These are phyloP conservation scores for Talaromyces proteolyticus DNA, from an alignment of 495 filamentous ascomycete genomes.

Conservation along the genomic window DNA sequence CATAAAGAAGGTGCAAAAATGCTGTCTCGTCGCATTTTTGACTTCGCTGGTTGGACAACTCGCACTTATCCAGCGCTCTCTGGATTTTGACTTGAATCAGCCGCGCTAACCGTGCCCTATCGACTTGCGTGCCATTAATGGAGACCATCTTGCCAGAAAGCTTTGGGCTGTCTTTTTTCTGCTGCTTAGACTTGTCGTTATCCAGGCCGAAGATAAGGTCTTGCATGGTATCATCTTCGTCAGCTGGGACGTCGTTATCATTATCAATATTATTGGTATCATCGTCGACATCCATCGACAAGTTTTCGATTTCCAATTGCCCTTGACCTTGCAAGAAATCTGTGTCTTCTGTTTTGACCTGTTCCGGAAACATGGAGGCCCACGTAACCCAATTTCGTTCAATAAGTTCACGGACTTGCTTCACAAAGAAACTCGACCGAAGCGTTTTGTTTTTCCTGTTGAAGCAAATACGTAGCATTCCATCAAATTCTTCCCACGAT, in stretches of 20 bases:
- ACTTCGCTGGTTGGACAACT: conserved; percentile 3
- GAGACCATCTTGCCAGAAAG: conserved; percentile 2
- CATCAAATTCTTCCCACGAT: conserved; percentile 10
- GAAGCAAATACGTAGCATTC: conserved; percentile 10
- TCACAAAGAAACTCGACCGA: conserved; percentile 7
- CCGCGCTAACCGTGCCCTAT: neutral
- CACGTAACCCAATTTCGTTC: conserved; percentile 10
- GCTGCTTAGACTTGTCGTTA: neutral
- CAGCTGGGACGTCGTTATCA: neutral
- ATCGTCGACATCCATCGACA: conserved; percentile 2
- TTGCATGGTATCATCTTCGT: conserved; percentile 7
- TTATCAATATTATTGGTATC: neutral
- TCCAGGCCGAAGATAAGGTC: conserved; percentile 4
- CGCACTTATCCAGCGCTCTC: conserved; percentile 5
- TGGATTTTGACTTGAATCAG: conserved; percentile 9
- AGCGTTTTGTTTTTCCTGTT: conserved; percentile 12
- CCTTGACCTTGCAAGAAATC: conserved; percentile 5
- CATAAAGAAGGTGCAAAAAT: conserved; percentile 7
- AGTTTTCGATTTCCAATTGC: neutral
- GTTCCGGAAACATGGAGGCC: conserved; percentile 9
- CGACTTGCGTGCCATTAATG: conserved; percentile 1
- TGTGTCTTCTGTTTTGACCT: conserved; percentile 5
- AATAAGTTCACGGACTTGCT: conserved; percentile 8
- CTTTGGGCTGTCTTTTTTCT: neutral
- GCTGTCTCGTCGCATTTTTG: conserved; percentile 9